Percentiles rank a stretch among this genome's conserved stretches.
These are phyloP conservation scores for Phytophthora palmivora DNA, from an alignment of 352 stramenopile genomes.

Conservation along the genomic window DNA sequence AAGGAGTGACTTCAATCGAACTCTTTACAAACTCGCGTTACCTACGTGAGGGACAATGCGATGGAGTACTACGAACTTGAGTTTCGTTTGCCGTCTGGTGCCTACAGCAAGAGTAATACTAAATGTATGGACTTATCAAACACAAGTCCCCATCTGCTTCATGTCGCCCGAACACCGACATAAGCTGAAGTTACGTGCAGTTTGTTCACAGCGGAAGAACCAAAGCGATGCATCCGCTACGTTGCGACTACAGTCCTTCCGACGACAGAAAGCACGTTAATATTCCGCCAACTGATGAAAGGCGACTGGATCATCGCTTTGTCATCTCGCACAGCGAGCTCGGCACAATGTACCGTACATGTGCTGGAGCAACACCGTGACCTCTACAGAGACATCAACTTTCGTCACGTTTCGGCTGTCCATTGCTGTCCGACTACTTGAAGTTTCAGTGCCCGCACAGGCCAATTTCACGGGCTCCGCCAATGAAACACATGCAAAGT, in stretches of 20 bases:
- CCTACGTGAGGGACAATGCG: not conserved
- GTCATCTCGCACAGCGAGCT: constrained; percentile 12
- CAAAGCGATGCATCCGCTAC: not conserved
- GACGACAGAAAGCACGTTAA: constrained; percentile 22
- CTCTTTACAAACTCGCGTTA: constrained; percentile 15
- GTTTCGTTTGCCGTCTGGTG: constrained; percentile 5
- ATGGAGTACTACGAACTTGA: constrained; percentile 3
- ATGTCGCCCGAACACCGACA: constrained; percentile 15
- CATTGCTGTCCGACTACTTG: constrained; percentile 29
- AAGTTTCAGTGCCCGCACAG: constrained; percentile 21
- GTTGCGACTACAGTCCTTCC: not conserved
- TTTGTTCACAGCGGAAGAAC: not conserved
- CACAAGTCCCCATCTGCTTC: constrained; percentile 4
- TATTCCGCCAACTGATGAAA: constrained; percentile 22
- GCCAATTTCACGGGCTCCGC: not conserved
- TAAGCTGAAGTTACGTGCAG: not conserved
- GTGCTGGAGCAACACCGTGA: not conserved
- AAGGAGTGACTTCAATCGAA: constrained; percentile 20
- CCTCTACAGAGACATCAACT: constrained; percentile 9
- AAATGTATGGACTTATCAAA: not conserved
- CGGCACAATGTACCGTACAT: no score
- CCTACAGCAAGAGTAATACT: not conserved
- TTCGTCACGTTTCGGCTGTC: constrained; percentile 22
- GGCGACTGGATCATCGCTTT: constrained; percentile 1
- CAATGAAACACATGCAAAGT: constrained; percentile 1